A percentile compares a stretch with the other conserved stretches of the same genome.
phyloP scores from a whole-genome alignment of 257 asterid genomes.

The Buddleja alternifolia region DNA sequence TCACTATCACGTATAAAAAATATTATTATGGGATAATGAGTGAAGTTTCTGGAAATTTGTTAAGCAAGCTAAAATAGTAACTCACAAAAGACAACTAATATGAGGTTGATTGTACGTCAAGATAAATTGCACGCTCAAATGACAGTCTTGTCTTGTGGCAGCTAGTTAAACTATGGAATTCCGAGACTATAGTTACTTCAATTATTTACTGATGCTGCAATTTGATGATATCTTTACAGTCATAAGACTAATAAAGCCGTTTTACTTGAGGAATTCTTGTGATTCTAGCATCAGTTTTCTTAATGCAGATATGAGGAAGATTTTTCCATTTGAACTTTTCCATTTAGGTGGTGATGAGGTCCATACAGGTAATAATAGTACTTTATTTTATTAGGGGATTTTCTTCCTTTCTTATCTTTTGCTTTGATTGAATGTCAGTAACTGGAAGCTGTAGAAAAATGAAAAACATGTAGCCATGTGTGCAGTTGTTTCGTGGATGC shows the following conservation, averaged over 20 bases:
- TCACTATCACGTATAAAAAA: background rate
- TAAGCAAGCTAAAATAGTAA: background rate
- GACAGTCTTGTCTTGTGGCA: background rate
- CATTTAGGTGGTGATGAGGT: constrained; percentile 98
- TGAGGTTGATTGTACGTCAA: background rate
- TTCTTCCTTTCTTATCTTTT: constrained; percentile 16
- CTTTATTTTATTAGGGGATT: constrained; percentile 14
- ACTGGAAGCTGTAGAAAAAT: background rate
- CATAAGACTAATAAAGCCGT: background rate
- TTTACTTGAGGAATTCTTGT: constrained; percentile 18
- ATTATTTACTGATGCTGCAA: constrained; percentile 22
- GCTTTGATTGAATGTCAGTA: constrained; percentile 13
- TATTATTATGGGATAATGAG: background rate
- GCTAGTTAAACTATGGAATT: constrained; percentile 18
- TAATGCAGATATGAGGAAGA: constrained; percentile 77
- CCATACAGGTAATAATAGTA: constrained; percentile 62
- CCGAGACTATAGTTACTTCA: constrained; percentile 20
- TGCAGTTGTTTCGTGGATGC: no score
- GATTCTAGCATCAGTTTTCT: constrained; percentile 24
- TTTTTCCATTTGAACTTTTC: constrained; percentile 86
- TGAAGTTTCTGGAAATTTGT: background rate
- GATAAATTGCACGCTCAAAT: constrained; percentile 15
- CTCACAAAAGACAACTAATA: background rate
- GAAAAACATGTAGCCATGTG: no score
- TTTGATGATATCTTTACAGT: background rate